Evolutionary conservation across 441 rosid genomes (phyloP), one percentile per base, ranked within the genome.

Genomic region (Adansonia grandidieri): DNA sequence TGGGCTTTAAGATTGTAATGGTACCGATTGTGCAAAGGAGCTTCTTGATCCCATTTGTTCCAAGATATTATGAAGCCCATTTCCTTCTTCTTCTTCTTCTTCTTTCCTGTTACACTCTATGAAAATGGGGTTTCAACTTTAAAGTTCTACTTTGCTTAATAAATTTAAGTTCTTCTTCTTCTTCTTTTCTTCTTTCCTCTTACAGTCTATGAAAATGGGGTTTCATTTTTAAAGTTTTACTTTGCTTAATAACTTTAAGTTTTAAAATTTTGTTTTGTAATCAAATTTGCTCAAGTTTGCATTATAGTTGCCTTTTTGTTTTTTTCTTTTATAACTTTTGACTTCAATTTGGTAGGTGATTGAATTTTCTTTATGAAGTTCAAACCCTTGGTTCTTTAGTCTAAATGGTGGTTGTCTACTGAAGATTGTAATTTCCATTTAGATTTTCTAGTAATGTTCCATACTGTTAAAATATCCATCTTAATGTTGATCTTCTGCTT

Each of bases 401-500:
- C 40, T 22, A 2, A 47, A 19, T 15, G 14, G 50, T 50, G 60
- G 20, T 51, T 70, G 42, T 54, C 54, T 45, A 47, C 53, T 19
- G 60, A 71, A 71, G 50, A 60, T 42, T 20, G 56, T 74, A 44
- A 9, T 57, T 28, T 56, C 50, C 13, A 19, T 57, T 73, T 73
- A 20, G 53, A 40, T 42, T 51, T 19, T 64, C 8, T 19, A 9
- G 1, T 48, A 13, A 32, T 5, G 24, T 11, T 19, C 37, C 63
- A 37, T 56, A n/a, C 10, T 51, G 50, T 71, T 71, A 71, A 20
- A 20, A 42, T 28, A 74, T 70, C 54, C 48, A 6, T 45, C 17
- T 54, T 79, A 65, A 24, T 42, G 68, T 67, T 56, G 64, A 76
- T 61, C 48, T 74, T 60, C 42, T 69, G 8, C 77, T 74, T 42